These are phyloP conservation scores for Xylariaceae sp. DNA, from an alignment of 2,329 filamentous ascomycete species.

Conservation along the genomic window DNA sequence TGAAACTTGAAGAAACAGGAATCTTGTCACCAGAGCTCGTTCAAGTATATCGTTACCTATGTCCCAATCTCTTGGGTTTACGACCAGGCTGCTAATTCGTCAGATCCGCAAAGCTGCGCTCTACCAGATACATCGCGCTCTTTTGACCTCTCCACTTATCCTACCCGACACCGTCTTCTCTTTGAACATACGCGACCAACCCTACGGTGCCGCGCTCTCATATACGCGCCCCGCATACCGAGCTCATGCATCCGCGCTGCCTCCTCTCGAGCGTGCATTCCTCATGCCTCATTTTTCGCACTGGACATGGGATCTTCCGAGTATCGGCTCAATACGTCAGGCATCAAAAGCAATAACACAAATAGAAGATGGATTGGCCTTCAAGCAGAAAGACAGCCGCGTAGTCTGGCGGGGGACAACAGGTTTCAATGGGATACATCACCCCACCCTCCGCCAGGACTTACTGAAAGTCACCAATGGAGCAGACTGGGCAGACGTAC, in stretches of 20 bases:
- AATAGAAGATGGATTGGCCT: not conserved
- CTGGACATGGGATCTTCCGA: constrained; percentile 10
- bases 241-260: constrained; percentile 1
- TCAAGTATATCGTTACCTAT: not conserved
- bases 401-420: constrained; percentile 8
- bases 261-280: constrained; percentile 6
- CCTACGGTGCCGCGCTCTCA: constrained; percentile 8
- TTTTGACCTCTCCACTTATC: constrained; percentile 3
- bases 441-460: constrained; percentile 4
- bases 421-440: constrained; percentile 4
- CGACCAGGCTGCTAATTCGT: too few relatives aligned
- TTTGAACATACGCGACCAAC: constrained; percentile 11
- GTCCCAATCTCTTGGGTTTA: too few relatives aligned
- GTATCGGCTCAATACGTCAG: constrained; percentile 5
- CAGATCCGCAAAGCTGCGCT: constrained; percentile 10
- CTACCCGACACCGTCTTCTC: constrained; percentile 10
- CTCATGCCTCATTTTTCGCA: constrained; percentile 10
- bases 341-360: constrained; percentile 1
- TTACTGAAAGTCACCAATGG: constrained; percentile 1
- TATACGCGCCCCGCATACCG: constrained; percentile 8
- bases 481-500: constrained; percentile 6
- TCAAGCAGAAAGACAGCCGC: constrained; percentile 6
- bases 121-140: constrained; percentile 11
- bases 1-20: constrained; percentile 1
- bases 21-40: constrained; percentile 5